Evolutionary conservation across 495 filamentous ascomycete species (phyloP), one percentile per base, ranked within the genome.

Genomic region (Apodospora peruviana): DNA sequence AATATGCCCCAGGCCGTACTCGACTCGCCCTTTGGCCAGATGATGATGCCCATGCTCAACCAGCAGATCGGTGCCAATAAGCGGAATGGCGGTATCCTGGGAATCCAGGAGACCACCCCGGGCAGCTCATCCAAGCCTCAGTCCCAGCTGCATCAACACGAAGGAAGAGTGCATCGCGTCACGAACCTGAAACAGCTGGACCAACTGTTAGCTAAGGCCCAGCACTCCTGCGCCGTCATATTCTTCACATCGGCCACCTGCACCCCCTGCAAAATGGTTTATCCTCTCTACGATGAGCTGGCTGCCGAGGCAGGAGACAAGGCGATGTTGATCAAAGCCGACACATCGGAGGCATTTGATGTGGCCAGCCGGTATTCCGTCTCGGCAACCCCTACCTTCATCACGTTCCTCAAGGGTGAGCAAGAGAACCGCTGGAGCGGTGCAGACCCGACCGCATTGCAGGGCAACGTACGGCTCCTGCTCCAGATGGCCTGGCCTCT

Each of bases 161-260:
- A 56, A 37, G 51, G 52, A 41, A 44, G 64, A 16, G 71, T 79
- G 8, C 62, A 61, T 17, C 49, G 56, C 22, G 61, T 68, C 14
- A 62, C 56, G 24, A 71, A 57, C 36, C 58, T 86, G 5, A 56
- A 60, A 2, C 79, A 86, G 37, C 66, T 96, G 0, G 74, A 90
- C 10, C 59, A 61, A 17, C 63, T 84, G 9, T 67, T 96, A 4
- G 60, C 69, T 2, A 67, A 70, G 23, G 83, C 85, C 8, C 71
- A 77, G 17, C 67, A 75, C 16, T 78, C 82, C 2, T 90, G 86
- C 53, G 87, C 88, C 3, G 82, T 93, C 24, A 76, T 96, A 51
- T 97, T 96, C 75, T 97, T 97, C 67, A 96, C 91, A 2, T 91
- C 86, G 9, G 75, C 86, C 3, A 93, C 84, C 22, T 96, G 91